These are phyloP conservation scores for Austroboletus festivus DNA, from an alignment of 768 basidiomycete genomes.

Conservation along the genomic window DNA sequence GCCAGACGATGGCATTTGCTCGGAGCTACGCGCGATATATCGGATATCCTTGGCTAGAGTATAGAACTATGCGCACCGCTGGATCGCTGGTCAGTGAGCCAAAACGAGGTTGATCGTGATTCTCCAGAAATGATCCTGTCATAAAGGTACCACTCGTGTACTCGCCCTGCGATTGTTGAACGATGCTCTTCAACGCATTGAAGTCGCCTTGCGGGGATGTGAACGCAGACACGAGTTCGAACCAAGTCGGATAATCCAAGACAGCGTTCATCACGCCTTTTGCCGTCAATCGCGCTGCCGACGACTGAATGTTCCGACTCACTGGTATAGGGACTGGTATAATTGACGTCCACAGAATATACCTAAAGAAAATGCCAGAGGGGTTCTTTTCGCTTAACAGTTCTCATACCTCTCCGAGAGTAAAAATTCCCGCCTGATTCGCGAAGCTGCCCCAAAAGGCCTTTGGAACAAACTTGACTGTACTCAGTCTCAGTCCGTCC, in stretches of 20 bases:
- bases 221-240: conserved; percentile 41
- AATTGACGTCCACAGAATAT: conserved; percentile 38
- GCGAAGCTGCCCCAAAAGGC: conserved; percentile 56
- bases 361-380: conserved; percentile 31
- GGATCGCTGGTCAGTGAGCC: conserved; percentile 40
- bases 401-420: conserved; percentile 46
- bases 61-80: conserved; percentile 29
- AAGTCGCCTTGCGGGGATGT: conserved; percentile 33
- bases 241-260: conserved; percentile 51
- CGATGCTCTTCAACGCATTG: conserved; percentile 25
- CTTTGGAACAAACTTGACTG: conserved; percentile 53
- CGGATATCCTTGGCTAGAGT: too few species aligned
- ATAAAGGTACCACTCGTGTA: conserved; percentile 41
- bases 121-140: conserved; percentile 50
- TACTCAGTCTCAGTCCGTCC: conserved; percentile 59
- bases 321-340: conserved; percentile 42
- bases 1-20: conserved; percentile 49
- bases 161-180: conserved; percentile 31
- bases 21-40: conserved; percentile 30
- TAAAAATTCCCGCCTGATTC: conserved; percentile 46
- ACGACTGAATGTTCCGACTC: conserved; percentile 9
- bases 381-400: conserved; percentile 25
- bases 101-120: conserved; percentile 54
- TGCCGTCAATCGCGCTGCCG: not conserved
- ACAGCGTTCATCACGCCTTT: conserved; percentile 43